A percentile compares a stretch with the other conserved stretches of the same genome.
Conservation (phyloP, 1,284 basidiomycete species). For the Ustilago bromivora region DNA sequence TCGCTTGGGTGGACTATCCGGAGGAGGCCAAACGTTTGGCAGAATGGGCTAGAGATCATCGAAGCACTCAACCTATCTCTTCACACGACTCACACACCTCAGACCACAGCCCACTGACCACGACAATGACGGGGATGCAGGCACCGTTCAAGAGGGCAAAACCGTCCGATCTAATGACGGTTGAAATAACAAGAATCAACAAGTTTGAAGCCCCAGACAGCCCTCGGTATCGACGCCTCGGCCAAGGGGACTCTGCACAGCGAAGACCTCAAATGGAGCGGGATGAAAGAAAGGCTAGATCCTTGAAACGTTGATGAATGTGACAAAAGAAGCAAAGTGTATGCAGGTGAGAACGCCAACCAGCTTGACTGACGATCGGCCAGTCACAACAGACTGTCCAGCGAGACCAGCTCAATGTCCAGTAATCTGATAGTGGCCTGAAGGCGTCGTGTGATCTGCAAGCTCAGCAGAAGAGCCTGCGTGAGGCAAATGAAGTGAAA, state of each 20-base stretch:
- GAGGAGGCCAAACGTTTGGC: no score
- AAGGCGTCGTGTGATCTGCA: slow-evolving; percentile 21
- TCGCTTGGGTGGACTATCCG: no score
- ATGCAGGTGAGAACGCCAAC: slow-evolving; percentile 2
- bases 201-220: no score
- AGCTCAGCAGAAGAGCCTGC: slow-evolving; percentile 1
- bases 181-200: neutral
- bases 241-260: slow-evolving; percentile 18
- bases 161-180: slow-evolving; percentile 13
- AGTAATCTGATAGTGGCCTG: slow-evolving; percentile 1
- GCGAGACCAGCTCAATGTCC: slow-evolving; percentile 24
- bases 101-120: no score
- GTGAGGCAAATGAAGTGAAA: neutral
- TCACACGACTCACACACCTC: no score
- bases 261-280: slow-evolving; percentile 6
- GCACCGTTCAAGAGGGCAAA: neutral
- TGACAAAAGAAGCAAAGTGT: slow-evolving; percentile 21
- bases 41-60: no score
- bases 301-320: neutral
- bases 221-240: no score
- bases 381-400: slow-evolving; percentile 12
- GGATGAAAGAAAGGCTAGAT: neutral
- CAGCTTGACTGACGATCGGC: slow-evolving; percentile 18
- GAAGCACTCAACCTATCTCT: no score
- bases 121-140: no score